Percentiles rank a stretch among this genome's conserved stretches.
phyloP scores from a whole-genome alignment of 331 rosid species.

The Prunus yedoensis region DNA sequence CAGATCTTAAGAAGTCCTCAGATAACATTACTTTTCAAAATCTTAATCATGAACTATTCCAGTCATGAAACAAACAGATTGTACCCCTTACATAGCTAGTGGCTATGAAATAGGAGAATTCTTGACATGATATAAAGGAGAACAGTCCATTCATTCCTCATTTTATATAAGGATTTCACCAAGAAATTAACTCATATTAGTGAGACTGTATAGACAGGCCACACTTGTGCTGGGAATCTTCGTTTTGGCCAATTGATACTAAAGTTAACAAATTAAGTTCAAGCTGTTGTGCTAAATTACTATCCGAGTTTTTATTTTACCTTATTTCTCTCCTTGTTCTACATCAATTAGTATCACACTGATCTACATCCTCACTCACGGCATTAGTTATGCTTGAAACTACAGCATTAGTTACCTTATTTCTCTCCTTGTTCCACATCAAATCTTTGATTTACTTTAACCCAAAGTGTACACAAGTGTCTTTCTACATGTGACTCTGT shows the following conservation, averaged over 20 bases:
- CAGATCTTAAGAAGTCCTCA: conserved; percentile 16
- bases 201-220: not conserved
- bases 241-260: not conserved
- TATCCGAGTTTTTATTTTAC: not conserved
- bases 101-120: not conserved
- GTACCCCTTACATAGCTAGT: not conserved
- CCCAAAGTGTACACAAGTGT: not conserved
- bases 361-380: not conserved
- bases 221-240: not conserved
- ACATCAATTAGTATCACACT: not conserved
- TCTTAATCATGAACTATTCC: not conserved
- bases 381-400: not conserved
- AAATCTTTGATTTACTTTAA: not conserved
- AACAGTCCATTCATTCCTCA: not conserved
- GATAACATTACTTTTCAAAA: not conserved
- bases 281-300: not conserved
- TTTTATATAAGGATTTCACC: not conserved
- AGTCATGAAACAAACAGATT: not conserved
- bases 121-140: not conserved
- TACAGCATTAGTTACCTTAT: not conserved
- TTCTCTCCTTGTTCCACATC: too few species aligned
- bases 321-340: not conserved
- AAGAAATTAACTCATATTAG: not conserved
- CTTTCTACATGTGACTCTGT: not conserved
- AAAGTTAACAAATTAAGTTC: not conserved